phyloP scores from a whole-genome alignment of 805 yeast species.

The Cyberlindnera xylosilytica region DNA sequence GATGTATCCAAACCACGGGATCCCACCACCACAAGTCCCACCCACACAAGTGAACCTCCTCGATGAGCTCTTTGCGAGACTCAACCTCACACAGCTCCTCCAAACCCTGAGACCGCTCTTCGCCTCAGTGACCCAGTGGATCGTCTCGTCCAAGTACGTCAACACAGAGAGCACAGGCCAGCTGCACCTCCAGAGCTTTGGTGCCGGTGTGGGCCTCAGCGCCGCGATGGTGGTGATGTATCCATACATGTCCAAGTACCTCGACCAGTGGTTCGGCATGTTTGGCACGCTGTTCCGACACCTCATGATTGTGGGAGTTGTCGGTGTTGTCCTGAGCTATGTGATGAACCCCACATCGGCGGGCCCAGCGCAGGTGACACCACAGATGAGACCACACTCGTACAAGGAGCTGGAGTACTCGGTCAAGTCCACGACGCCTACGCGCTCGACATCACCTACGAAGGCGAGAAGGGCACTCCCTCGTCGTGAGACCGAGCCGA shows the following conservation, averaged over 20 bases:
- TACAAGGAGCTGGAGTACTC: conserved; percentile 23
- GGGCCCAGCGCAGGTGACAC: neutral
- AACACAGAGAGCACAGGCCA: conserved; percentile 21
- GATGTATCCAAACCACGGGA: neutral
- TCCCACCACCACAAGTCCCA: neutral
- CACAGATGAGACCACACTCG: conserved; percentile 1
- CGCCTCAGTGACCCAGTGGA: conserved; percentile 1
- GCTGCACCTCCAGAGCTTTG: conserved; percentile 28
- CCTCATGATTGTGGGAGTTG: conserved; percentile 18
- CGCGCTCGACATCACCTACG: conserved; percentile 11
- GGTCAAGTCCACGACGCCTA: conserved; percentile 14
- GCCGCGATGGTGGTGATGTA: conserved; percentile 18
- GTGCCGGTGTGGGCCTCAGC: conserved; percentile 21
- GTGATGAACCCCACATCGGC: conserved; percentile 11
- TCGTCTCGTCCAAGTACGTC: conserved; percentile 23
- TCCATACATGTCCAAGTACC: conserved; percentile 21
- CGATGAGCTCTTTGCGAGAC: conserved; percentile 16
- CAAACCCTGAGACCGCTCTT: conserved; percentile 1
- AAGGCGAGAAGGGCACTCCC: conserved; percentile 1
- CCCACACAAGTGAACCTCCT: neutral
- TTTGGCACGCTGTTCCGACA: conserved; percentile 20
- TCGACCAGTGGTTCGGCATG: conserved; percentile 25
- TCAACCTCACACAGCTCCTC: conserved; percentile 12
- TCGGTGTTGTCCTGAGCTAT: conserved; percentile 18
- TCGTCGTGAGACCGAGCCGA: conserved; percentile 12